These are phyloP conservation scores for Pyrenophora teres DNA, from an alignment of 2,329 filamentous ascomycete species.

Conservation along the genomic window DNA sequence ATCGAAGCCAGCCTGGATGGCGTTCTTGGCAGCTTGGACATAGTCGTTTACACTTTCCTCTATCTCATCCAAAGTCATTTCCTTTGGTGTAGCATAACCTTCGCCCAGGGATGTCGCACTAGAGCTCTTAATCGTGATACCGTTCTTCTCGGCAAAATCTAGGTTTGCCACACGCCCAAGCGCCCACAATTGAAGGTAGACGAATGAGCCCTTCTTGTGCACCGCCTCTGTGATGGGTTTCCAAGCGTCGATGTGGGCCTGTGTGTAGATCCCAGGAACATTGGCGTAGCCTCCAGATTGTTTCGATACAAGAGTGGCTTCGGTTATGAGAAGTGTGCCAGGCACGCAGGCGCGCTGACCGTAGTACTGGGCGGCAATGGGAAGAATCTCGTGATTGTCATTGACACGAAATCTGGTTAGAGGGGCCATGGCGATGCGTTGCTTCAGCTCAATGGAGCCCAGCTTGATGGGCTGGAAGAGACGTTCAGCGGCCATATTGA, in stretches of 20 bases:
- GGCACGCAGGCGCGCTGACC: slow-evolving; percentile 57
- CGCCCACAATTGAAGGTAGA: slow-evolving; percentile 67
- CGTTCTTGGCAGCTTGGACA: slow-evolving; percentile 52
- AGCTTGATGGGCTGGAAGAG: slow-evolving; percentile 46
- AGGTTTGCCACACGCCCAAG: slow-evolving; percentile 61
- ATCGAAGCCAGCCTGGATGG: slow-evolving; percentile 62
- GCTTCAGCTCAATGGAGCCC: slow-evolving; percentile 40
- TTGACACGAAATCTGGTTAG: slow-evolving; percentile 50
- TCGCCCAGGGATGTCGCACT: slow-evolving; percentile 42
- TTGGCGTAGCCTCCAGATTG: slow-evolving; percentile 56
- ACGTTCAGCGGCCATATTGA: slow-evolving; percentile 32
- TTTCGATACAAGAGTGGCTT: slow-evolving; percentile 59
- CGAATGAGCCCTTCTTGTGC: slow-evolving; percentile 64
- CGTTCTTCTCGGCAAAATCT: slow-evolving; percentile 42
- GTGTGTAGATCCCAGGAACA: slow-evolving; percentile 62
- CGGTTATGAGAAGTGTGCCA: slow-evolving; percentile 64
- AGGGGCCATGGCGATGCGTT: slow-evolving; percentile 45
- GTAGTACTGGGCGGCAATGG: slow-evolving; percentile 58
- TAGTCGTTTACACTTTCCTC: slow-evolving; percentile 46
- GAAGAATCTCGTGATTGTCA: slow-evolving; percentile 55
- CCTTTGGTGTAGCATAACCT: slow-evolving; percentile 50
- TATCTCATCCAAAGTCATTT: slow-evolving; percentile 49
- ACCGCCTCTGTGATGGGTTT: slow-evolving; percentile 64
- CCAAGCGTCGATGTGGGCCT: slow-evolving; percentile 59
- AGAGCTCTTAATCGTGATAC: slow-evolving; percentile 42